A percentile compares a stretch with the other conserved stretches of the same genome.
Evolutionary conservation across 2,329 filamentous ascomycete genomes (phyloP).

Genomic region (Aspergillus nomiae): DNA sequence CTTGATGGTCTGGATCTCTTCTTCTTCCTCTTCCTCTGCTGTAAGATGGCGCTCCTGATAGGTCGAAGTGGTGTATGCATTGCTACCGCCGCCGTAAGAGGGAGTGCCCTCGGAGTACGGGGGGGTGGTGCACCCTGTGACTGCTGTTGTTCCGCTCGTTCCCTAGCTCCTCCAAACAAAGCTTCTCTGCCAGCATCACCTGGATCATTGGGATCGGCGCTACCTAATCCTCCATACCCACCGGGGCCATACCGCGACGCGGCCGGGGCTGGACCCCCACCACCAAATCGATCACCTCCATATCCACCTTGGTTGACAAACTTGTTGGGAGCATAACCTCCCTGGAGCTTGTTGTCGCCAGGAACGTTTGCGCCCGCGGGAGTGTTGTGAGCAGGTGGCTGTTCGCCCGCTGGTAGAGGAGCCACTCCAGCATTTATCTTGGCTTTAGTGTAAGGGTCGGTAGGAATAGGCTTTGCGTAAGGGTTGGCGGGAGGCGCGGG

Average conservation of each 20-base stretch:
- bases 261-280: constrained; percentile 45
- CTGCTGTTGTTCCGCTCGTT: constrained; percentile 51
- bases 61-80: constrained; percentile 39
- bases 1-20: constrained; percentile 71
- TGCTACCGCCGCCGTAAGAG: constrained; percentile 37
- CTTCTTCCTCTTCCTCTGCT: constrained; percentile 75
- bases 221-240: constrained; percentile 60
- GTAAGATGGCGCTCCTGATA: constrained; percentile 77
- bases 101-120: constrained; percentile 27
- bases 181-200: constrained; percentile 58
- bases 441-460: constrained; percentile 58
- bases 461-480: constrained; percentile 56
- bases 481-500: constrained; percentile 56
- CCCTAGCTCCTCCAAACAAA: constrained; percentile 60
- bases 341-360: constrained; percentile 37
- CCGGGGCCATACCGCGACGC: constrained; percentile 51
- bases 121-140: constrained; percentile 33
- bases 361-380: constrained; percentile 33
- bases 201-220: constrained; percentile 52
- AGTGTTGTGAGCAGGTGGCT: constrained; percentile 27
- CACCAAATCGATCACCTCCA: constrained; percentile 56
- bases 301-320: constrained; percentile 52
- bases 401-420: constrained; percentile 36
- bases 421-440: constrained; percentile 47
- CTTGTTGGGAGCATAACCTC: constrained; percentile 41